Conservation (phyloP, 345 rosid genomes). For the Psidium guajava region DNA sequence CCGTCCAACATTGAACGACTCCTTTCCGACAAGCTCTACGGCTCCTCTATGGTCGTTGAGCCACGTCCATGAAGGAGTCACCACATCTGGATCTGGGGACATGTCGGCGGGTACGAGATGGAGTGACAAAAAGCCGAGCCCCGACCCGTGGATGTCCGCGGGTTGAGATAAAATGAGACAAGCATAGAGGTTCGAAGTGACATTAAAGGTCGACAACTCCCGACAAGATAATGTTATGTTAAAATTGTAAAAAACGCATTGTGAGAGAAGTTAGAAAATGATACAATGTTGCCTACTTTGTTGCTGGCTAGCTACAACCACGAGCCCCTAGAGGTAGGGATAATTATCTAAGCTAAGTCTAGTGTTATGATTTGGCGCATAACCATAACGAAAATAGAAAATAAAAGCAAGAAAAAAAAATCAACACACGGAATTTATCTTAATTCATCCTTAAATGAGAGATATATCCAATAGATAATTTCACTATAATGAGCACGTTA, state of each 20-base stretch:
- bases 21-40: background rate
- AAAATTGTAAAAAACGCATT: background rate
- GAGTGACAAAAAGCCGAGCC: background rate
- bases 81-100: background rate
- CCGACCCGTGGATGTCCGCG: background rate
- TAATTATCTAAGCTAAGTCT: background rate
- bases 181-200: background rate
- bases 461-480: no score
- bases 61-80: accelerated
- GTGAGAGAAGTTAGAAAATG: background rate
- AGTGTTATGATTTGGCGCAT: background rate
- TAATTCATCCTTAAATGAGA: no score
- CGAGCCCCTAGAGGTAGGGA: background rate
- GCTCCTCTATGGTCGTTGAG: accelerated
- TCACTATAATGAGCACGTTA: no score
- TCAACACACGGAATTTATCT: no score
- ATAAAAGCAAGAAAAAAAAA: no score
- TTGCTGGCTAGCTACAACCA: no score
- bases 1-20: background rate
- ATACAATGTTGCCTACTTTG: background rate
- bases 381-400: no score
- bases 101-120: background rate
- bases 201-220: background rate
- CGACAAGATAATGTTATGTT: background rate
- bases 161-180: background rate